Evolutionary conservation across 768 basidiomycete genomes (phyloP), one percentile per base, ranked within the genome.

Genomic region (Macrolepiota fuliginosa): DNA sequence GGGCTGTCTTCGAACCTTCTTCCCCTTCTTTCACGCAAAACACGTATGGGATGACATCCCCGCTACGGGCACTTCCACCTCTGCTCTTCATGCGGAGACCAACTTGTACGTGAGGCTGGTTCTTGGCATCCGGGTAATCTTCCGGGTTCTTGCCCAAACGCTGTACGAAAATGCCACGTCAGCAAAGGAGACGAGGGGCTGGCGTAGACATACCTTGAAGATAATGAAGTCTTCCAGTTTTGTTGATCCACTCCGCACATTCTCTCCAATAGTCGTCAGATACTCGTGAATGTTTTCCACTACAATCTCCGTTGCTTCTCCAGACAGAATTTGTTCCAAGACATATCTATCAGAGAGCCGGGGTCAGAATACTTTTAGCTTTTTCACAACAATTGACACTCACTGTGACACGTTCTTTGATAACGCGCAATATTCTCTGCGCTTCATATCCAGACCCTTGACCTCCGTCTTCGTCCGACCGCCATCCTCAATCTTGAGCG

Each of bases 361-460:
- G 29, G 35, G 6, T 47, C 61, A 65, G 12, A 24, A 57, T 27
- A 56, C 45, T 2, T 32, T 53, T 3, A 22, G 12, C 25, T 17
- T 40, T 17, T 29, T 36, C 2, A 52, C 36, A 32, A 55, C 9
- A 49, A 54, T 10, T 13, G n/a, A 24, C 32, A 80, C 94, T 66
- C 66, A 98, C 94, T 91, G 90, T 0, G 96, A 98, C 35, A 94
- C 89, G 42, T 84, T 86, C 76, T 99, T 99, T 1, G 96, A 98
- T 56, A 99, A 74, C 0, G 83, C 83, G 64, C 91, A 96, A 73
- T 94, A 99, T 72, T 99, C 97, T 80, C 97, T 81, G 49, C 97
- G 87, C 74, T 98, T 98, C 97, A 99, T 98, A 75, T 99, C 97
- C 24, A 99, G 78, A 74, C 97, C 97, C 69, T 99, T 99, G 73